Evolutionary conservation across 192 early-diverging fungal species (phyloP).

Genomic region (Coemansia reversa): DNA sequence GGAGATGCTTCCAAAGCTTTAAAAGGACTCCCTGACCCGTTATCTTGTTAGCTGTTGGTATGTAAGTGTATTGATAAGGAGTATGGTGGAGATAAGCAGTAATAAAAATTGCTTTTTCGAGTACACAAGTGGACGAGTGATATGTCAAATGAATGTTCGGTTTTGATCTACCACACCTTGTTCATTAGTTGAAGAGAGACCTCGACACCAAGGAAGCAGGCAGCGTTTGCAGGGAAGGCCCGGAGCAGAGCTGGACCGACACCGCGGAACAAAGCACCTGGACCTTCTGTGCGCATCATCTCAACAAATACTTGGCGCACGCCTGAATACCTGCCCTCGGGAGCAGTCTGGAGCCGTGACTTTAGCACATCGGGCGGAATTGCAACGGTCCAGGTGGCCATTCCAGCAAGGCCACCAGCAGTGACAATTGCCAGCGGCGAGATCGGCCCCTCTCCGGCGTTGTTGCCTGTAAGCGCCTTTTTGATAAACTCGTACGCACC

Average conservation of each 20-base stretch:
- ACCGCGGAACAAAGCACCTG: slow-evolving; percentile 75
- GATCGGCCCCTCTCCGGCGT: slow-evolving; percentile 70
- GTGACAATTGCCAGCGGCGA: slow-evolving; percentile 81
- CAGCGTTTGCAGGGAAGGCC: slow-evolving; percentile 82
- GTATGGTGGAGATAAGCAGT: neutral
- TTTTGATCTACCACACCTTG: slow-evolving; percentile 30
- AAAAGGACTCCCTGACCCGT: neutral
- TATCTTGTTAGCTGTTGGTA: neutral
- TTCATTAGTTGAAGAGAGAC: slow-evolving; percentile 51
- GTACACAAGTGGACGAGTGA: neutral
- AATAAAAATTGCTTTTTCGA: neutral
- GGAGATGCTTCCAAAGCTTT: neutral
- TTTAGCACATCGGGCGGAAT: slow-evolving; percentile 87
- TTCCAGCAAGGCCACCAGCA: slow-evolving; percentile 97
- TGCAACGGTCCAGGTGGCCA: slow-evolving; percentile 88
- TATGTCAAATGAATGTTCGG: neutral
- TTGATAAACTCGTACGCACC: slow-evolving; percentile 92
- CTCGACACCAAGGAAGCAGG: slow-evolving; percentile 71
- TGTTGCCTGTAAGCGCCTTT: slow-evolving; percentile 61
- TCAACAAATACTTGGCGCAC: slow-evolving; percentile 55
- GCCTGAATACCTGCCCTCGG: slow-evolving; percentile 56
- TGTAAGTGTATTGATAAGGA: neutral
- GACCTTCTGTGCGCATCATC: slow-evolving; percentile 59
- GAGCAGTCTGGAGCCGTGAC: slow-evolving; percentile 69
- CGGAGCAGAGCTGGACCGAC: slow-evolving; percentile 79